Base-by-base conservation (phyloP, 176 grass and related monocot species). In the Carex littledalei region DNA sequence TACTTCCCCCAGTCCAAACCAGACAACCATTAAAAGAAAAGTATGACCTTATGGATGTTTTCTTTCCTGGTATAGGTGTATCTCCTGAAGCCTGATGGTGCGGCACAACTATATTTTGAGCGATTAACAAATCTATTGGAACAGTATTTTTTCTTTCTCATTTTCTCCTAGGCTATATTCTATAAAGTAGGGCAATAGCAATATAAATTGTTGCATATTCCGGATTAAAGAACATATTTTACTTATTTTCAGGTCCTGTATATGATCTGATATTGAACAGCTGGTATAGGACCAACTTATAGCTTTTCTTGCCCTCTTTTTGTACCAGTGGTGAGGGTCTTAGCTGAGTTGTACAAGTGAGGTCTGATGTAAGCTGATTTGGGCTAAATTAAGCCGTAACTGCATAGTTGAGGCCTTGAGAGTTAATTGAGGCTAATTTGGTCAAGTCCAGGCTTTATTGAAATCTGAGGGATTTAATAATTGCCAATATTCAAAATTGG, bases 111-210 rank as follows among this genome's bases (percentile, higher is more conserved):
- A 22, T 88, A 95, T 67, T 98, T 98, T 85, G 93, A 98, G 89
- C 88, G 90, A 82, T 67, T 98, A 67, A 85, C 90, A 86, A 93
- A 98, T 89, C 88, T 98, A 86, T 85, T 98, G 29, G 95, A 98
- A 84, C 95, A 98, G 95, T 98, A 39, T 89, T 86, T 83, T 77
- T 88, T 91, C 92, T 93, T 59, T 84, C 52, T 81, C 81, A 60
- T 76, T 69, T 81, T 55, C 45, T 59, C 82, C 53, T 68, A 37
- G 63, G 15, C 16, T 9, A 37, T 64, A 50, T 78, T 62, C 78
- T 43, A 63, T 16, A 43, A 20, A 63, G 34, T 63, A 62, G 2
- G 57, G 56, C n/a, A 62, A 60, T 77, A 12, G 37, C 32, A 62
- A 62, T 81, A 15, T 43, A 43, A 49, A 47, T 21, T 60, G 24